Evolutionary conservation across 805 yeast genomes (phyloP), one percentile per base, ranked within the genome.

Genomic region (Kluyveromyces nonfermentans): DNA sequence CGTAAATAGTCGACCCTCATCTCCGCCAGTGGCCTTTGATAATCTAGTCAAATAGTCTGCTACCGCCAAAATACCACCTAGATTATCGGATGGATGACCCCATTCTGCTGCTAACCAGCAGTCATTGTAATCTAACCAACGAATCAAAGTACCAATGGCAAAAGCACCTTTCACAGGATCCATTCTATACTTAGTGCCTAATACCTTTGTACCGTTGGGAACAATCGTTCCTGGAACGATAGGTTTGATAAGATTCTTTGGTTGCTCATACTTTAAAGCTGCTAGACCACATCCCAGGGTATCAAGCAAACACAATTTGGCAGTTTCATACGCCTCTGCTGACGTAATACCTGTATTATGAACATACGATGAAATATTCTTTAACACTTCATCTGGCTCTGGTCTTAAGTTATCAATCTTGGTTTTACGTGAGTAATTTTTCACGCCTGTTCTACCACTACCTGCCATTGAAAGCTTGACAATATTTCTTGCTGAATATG

Each of bases 71-170:
- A 77, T 75, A 41, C 78, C 78, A 38, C 81, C 82, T 41, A 77
- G 53, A 57, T 77, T 77, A 54, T 77, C 82, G 28, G 78, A 72
- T 19, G 82, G 82, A 57, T 77, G 82, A 4, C 82, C 82, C 82
- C 82, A 77, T 57, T 77, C 82, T n/a, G 80, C 80, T 40, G 82
- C 82, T 34, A 77, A 60, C 82, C 82, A 77, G 59, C 82, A 77
- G 55, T 77, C 82, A 49, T 77, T 77, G 63, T 69, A 77, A 51
- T 77, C 82, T 44, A 77, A 60, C 82, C 82, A 77, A 46, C 82
- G 68, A 52, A 77, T 74, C 46, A 71, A 58, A 17, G 80, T 71
- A 8, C 81, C 81, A 46, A 75, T 72, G 35, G 74, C 63, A 62
- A 77, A 77, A 16, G 81, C 80, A 35, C 76, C 82, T 45, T 75